Conservation (phyloP, 1,139 yeast species). For the Sugiyamaella novakii region DNA sequence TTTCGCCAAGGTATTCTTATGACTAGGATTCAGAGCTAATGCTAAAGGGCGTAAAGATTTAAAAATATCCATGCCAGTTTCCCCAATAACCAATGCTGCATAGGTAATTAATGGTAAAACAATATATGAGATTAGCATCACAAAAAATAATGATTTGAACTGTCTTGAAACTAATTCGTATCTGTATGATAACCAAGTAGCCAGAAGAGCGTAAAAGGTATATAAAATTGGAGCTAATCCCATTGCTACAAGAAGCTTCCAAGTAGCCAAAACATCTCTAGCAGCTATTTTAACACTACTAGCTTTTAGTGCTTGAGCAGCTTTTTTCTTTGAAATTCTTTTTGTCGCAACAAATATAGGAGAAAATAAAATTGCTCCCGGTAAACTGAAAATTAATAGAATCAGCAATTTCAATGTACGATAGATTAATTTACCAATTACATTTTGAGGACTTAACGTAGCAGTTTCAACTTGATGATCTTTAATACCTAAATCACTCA, state of each 20-base stretch:
- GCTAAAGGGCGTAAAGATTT: slow-evolving; percentile 83
- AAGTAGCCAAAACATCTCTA: slow-evolving; percentile 89
- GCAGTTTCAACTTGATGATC: slow-evolving; percentile 88
- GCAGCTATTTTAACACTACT: slow-evolving; percentile 91
- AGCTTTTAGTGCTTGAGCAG: slow-evolving; percentile 77
- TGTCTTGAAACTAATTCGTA: slow-evolving; percentile 30
- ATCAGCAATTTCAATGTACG: slow-evolving; percentile 58
- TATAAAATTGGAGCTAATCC: slow-evolving; percentile 87
- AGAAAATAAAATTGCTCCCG: slow-evolving; percentile 80
- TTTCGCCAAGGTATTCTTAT: slow-evolving; percentile 55
- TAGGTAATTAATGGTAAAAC: slow-evolving; percentile 74
- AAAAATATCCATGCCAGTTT: slow-evolving; percentile 85
- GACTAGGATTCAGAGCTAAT: slow-evolving; percentile 56
- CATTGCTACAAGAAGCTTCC: slow-evolving; percentile 90
- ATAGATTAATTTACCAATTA: slow-evolving; percentile 53
- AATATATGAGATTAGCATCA: slow-evolving; percentile 54
- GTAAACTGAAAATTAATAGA: slow-evolving; percentile 66
- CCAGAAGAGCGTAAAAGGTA: slow-evolving; percentile 71
- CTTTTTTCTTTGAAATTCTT: slow-evolving; percentile 68
- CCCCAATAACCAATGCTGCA: slow-evolving; percentile 87
- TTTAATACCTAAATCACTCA: slow-evolving; percentile 71
- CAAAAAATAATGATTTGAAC: slow-evolving; percentile 32
- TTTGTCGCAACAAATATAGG: slow-evolving; percentile 87
- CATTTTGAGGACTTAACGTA: slow-evolving; percentile 50
- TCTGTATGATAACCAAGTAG: slow-evolving; percentile 48